Conservation (phyloP, 2,329 filamentous ascomycete species). For the Xylogone sp. region DNA sequence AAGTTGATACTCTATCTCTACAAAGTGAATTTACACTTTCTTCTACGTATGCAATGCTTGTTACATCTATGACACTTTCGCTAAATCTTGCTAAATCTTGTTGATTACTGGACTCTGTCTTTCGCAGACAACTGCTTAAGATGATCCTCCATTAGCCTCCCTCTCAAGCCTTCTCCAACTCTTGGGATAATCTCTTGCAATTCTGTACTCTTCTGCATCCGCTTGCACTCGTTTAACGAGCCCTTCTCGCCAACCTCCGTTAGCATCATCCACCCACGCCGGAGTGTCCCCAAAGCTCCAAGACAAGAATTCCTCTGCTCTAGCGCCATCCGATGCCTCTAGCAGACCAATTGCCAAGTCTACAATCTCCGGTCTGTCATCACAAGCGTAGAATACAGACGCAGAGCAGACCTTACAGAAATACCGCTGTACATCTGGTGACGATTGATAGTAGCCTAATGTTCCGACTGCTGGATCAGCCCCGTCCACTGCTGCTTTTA, state of each 20-base stretch:
- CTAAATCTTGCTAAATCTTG: too few species aligned
- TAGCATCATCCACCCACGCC: slow-evolving; percentile 29
- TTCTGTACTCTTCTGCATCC: slow-evolving; percentile 34
- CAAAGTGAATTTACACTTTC: too few species aligned
- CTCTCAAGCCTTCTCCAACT: slow-evolving; percentile 25
- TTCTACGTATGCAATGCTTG: too few species aligned
- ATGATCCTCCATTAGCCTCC: slow-evolving; percentile 4
- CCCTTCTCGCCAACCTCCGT: slow-evolving; percentile 37
- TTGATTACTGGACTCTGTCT: too few species aligned
- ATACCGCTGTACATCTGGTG: slow-evolving; percentile 47
- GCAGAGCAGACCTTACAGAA: slow-evolving; percentile 61
- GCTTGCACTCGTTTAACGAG: slow-evolving; percentile 27
- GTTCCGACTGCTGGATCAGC: slow-evolving; percentile 33
- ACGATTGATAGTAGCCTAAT: slow-evolving; percentile 50
- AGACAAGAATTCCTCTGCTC: slow-evolving; percentile 52
- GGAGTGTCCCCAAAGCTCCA: slow-evolving; percentile 44
- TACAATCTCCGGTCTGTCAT: slow-evolving; percentile 46
- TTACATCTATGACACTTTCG: too few species aligned
- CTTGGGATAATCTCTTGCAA: slow-evolving; percentile 28
- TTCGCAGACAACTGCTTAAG: background rate
- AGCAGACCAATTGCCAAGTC: slow-evolving; percentile 61
- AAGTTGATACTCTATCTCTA: too few species aligned
- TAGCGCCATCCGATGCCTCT: slow-evolving; percentile 41
- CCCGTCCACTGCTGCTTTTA: slow-evolving; percentile 37
- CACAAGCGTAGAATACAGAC: slow-evolving; percentile 55